Evolutionary conservation across 2,329 filamentous ascomycete genomes (phyloP).

Genomic region (Colletotrichum graminicola): DNA sequence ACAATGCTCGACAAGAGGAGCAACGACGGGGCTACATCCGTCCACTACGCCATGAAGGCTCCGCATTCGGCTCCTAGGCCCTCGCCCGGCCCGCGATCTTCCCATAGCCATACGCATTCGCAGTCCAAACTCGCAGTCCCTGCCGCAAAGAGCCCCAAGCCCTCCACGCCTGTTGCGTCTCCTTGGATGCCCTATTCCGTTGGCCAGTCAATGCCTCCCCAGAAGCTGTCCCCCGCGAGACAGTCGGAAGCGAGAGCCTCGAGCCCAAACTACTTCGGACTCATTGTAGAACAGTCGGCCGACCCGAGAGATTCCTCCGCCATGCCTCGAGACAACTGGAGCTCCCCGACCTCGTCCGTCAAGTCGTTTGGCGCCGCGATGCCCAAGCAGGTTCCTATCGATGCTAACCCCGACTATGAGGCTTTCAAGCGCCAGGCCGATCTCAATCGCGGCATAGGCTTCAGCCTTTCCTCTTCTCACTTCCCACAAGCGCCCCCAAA

Average conservation of each 20-base stretch:
- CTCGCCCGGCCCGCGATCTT: conserved; percentile 50
- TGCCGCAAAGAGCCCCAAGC: conserved; percentile 51
- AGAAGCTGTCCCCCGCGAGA: conserved; percentile 59
- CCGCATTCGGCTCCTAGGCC: conserved; percentile 50
- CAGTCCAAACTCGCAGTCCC: conserved; percentile 55
- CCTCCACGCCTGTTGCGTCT: conserved; percentile 65
- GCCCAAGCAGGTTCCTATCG: conserved; percentile 77
- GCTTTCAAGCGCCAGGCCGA: conserved; percentile 82
- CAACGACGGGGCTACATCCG: conserved; percentile 49
- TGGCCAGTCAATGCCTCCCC: conserved; percentile 65
- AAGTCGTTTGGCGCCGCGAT: conserved; percentile 77
- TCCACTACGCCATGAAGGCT: conserved; percentile 63
- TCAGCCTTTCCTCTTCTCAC: conserved; percentile 62
- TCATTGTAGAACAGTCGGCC: conserved; percentile 71
- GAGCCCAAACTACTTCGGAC: conserved; percentile 90
- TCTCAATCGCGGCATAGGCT: conserved; percentile 64
- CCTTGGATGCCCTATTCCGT: conserved; percentile 66
- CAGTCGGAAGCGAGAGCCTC: conserved; percentile 59
- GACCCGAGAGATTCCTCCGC: conserved; percentile 74
- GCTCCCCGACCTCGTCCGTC: conserved; percentile 76
- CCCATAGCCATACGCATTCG: conserved; percentile 53
- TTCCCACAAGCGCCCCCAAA: conserved; percentile 55
- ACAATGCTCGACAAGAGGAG: conserved; percentile 51
- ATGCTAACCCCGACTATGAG: conserved; percentile 86
- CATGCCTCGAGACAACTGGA: conserved; percentile 79